These are phyloP conservation scores for Eucalyptus regnans DNA, from an alignment of 345 rosid species.

Conservation along the genomic window DNA sequence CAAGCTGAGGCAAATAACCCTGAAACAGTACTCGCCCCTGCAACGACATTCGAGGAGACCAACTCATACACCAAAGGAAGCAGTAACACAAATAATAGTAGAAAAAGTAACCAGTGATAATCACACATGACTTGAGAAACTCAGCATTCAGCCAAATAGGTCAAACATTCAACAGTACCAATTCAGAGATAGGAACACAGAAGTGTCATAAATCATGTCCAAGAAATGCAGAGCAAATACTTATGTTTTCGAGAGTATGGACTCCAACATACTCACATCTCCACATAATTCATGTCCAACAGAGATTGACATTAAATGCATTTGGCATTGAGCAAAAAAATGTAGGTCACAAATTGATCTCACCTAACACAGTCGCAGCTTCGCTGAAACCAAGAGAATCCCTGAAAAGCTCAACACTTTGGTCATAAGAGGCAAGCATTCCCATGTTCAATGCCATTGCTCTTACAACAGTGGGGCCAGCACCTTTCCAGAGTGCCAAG, in stretches of 20 bases:
- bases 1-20: conserved; percentile 95
- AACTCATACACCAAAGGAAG: neutral
- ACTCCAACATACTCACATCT: neutral
- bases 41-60: neutral
- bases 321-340: neutral
- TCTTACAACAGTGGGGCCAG: conserved; percentile 42
- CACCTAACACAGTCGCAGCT: conserved; percentile 42
- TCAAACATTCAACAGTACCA: neutral
- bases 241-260: neutral
- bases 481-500: conserved; percentile 46
- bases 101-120: neutral
- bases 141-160: neutral
- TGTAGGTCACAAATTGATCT: neutral
- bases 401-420: conserved; percentile 31
- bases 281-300: neutral
- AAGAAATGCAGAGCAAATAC: neutral
- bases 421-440: conserved; percentile 52
- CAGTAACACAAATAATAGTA: neutral
- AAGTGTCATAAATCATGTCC: neutral
- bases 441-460: conserved; percentile 55
- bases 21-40: conserved; percentile 90
- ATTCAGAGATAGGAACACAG: neutral
- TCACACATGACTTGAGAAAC: neutral
- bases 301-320: neutral
- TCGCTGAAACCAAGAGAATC: conserved; percentile 32